Evolutionary conservation across 352 stramenopile genomes (phyloP), one percentile per base, ranked within the genome.

Genomic region (Phytophthora kernoviae): DNA sequence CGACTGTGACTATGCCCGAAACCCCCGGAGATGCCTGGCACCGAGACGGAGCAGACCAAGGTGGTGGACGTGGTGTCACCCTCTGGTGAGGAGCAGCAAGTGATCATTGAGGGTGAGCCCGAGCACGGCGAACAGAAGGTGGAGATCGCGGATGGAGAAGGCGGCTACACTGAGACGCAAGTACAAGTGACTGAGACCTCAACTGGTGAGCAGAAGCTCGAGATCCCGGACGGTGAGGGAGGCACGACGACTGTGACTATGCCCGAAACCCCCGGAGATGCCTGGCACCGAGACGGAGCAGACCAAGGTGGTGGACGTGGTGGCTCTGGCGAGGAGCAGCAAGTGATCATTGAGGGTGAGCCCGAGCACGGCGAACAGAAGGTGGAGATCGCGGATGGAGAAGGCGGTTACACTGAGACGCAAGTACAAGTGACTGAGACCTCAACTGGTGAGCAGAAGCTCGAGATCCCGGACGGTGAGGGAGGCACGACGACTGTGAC

Each of bases 211-310:
- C 1, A 36, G 42, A 56, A 45, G 44, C 18, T 62, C 11, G 44
- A 27, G 43, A 32, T 62, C 8, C 33, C 45, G 17, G 54, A 62
- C 1, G 36, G n/a, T 10, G 36, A 62, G 12, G 45, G 47, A 4
- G 27, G 15, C 27, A 17, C 30, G 9, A 52, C 44, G 4, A 17
- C 44, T 2, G 51, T 65, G 54, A n/a, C 41, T 17, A 41, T 53
- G 26, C 43, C 36, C n/a, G n/a, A n/a, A n/a, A n/a, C n/a, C n/a
- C n/a, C n/a, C n/a, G n/a, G n/a, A n/a, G n/a, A n/a, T n/a, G n/a
- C n/a, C n/a, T n/a, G n/a, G n/a, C n/a, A n/a, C n/a, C n/a, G 22
- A 64, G 40, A 18, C 49, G 30, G 54, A 62, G 18, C 41, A 62
- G 14, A 33, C 5, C 4, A 36, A 62, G 36, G 54, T 62, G 17